Evolutionary conservation across 345 rosid species (phyloP).

Genomic region (Psidium friedrichsthalianum): DNA sequence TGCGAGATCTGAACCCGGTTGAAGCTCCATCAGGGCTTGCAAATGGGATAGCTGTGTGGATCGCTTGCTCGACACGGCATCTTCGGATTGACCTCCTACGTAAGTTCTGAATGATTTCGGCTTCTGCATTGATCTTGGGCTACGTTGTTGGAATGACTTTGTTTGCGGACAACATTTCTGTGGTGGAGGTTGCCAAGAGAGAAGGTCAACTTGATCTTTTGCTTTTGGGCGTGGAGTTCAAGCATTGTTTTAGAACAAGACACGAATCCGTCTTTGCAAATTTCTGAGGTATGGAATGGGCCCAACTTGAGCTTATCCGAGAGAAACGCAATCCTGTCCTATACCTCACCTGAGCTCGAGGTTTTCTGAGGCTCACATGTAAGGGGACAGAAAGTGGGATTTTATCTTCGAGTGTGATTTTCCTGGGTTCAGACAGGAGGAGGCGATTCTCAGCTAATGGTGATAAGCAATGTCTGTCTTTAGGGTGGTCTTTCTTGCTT

Average conservation of each 20-base stretch:
- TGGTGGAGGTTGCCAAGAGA: neutral
- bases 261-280: neutral
- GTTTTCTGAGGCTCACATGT: neutral
- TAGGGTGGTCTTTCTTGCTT: neutral
- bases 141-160: neutral
- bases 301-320: neutral
- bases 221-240: neutral
- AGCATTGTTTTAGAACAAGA: neutral
- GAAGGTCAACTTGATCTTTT: neutral
- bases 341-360: neutral
- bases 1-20: neutral
- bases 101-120: neutral
- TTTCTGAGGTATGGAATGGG: neutral
- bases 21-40: neutral
- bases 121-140: neutral
- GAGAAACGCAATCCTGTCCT: neutral
- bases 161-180: neutral
- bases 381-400: neutral
- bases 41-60: neutral
- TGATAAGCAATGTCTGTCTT: neutral
- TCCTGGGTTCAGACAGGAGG: neutral
- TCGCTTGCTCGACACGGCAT: neutral
- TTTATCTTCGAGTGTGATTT: neutral
- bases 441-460: neutral
- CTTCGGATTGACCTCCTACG: neutral